These are phyloP conservation scores for Oidium heveae DNA, from an alignment of 2,329 filamentous ascomycete species.

Conservation along the genomic window DNA sequence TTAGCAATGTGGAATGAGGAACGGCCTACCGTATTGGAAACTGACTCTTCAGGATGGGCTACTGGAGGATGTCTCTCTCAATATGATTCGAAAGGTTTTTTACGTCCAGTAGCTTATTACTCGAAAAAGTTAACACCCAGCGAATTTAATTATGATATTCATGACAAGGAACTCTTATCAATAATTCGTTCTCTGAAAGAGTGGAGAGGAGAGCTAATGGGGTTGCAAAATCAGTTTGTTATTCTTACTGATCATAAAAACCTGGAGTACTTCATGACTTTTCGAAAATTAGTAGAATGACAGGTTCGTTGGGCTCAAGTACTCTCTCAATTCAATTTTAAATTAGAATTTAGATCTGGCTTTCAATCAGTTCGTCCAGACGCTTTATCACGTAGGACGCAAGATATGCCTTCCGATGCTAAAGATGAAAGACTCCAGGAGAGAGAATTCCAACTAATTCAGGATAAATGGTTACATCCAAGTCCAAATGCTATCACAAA, in stretches of 20 bases:
- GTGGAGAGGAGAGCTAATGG: neutral
- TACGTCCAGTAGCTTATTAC: neutral
- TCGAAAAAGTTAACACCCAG: neutral
- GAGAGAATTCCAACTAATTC: too few relatives aligned
- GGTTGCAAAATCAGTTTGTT: neutral
- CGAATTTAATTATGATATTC: neutral
- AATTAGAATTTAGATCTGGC: too few relatives aligned
- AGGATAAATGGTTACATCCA: too few relatives aligned
- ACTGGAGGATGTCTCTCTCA: neutral
- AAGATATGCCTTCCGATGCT: too few relatives aligned
- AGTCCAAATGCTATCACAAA: too few relatives aligned
- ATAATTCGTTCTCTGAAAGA: neutral
- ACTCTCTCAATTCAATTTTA: too few relatives aligned
- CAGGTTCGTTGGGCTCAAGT: too few relatives aligned
- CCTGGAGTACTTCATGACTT: neutral
- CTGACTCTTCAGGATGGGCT: neutral
- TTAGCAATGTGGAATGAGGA: neutral
- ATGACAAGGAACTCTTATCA: neutral
- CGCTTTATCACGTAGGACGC: too few relatives aligned
- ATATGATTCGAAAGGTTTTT: neutral
- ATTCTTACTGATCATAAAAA: neutral
- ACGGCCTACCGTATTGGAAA: neutral
- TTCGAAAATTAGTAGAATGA: too few relatives aligned
- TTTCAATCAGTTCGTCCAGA: too few relatives aligned
- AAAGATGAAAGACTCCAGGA: too few relatives aligned